Evolutionary conservation across 2,329 filamentous ascomycete genomes (phyloP).

Genomic region (Arthrobotrys musiformis): DNA sequence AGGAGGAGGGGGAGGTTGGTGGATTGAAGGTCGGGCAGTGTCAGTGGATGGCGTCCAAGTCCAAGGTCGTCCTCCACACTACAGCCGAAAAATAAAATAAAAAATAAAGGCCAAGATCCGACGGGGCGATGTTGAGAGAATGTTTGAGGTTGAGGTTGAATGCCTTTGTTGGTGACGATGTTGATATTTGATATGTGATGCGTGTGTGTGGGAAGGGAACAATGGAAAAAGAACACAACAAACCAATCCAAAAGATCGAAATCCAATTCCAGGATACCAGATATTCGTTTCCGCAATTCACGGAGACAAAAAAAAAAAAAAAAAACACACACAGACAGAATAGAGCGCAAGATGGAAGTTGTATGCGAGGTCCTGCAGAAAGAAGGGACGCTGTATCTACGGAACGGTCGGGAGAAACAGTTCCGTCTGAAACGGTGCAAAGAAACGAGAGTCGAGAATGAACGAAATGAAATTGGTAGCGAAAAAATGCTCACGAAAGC

Average conservation of each 20-base stretch:
- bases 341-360: not conserved
- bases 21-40: not conserved
- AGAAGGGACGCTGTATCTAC: conserved; percentile 17
- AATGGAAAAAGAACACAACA: conserved; percentile 1
- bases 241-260: conserved; percentile 22
- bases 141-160: not conserved
- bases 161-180: not conserved
- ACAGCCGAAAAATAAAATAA: not conserved
- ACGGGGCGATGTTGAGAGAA: not conserved
- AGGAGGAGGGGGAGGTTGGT: not conserved
- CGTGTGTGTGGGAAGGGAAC: not conserved
- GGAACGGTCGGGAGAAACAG: conserved; percentile 25
- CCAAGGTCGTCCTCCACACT: not conserved
- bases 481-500: conserved; percentile 15
- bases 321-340: not conserved
- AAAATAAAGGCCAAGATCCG: not conserved
- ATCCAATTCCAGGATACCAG: conserved; percentile 19
- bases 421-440: conserved; percentile 33
- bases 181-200: not conserved
- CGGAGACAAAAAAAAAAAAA: conserved; percentile 1
- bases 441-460: conserved; percentile 40
- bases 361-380: conserved; percentile 11
- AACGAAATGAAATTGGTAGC: conserved; percentile 4
- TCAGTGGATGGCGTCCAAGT: not conserved
- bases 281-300: not conserved